Conservation (phyloP, 441 rosid genomes). For the Brassica hybrid region DNA sequence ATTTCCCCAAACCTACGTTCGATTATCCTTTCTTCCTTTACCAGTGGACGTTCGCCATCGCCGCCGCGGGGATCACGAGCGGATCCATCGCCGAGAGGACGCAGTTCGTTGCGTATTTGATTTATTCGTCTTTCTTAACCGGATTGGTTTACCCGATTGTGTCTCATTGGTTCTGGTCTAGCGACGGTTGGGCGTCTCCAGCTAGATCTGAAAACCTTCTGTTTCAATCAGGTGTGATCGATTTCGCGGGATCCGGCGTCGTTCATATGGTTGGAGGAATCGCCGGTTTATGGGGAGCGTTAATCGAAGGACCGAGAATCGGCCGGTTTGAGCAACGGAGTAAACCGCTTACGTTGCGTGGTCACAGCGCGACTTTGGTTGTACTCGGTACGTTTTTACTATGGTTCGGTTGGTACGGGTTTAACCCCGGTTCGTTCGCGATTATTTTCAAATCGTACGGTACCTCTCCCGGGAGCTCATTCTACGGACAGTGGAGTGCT, state of each 20-base stretch:
- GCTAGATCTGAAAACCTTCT: conserved; percentile 42
- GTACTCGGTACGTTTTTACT: conserved; percentile 42
- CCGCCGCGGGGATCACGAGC: conserved; percentile 55
- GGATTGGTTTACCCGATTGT: conserved; percentile 54
- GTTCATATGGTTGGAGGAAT: conserved; percentile 55
- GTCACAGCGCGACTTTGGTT: conserved; percentile 44
- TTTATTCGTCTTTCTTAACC: conserved; percentile 52
- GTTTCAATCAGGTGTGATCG: conserved; percentile 43
- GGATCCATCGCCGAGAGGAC: conserved; percentile 46
- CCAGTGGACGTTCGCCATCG: conserved; percentile 59
- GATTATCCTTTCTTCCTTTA: conserved; percentile 47
- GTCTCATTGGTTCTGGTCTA: conserved; percentile 44
- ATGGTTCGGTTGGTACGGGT: conserved; percentile 48
- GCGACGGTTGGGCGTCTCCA: conserved; percentile 47
- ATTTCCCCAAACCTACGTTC: conserved; percentile 30
- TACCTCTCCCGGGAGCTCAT: conserved; percentile 33
- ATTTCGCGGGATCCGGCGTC: conserved; percentile 52
- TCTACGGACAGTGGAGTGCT: conserved; percentile 62
- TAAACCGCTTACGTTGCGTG: conserved; percentile 36
- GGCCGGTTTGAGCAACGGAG: conserved; percentile 37
- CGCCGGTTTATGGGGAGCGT: conserved; percentile 55
- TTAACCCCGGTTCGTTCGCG: conserved; percentile 53
- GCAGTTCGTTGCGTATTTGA: conserved; percentile 50
- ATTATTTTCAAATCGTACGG: conserved; percentile 50
- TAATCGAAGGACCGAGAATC: conserved; percentile 50